These are phyloP conservation scores for Saururus chinensis DNA, from an alignment of 164 flowering plant genomes.

Conservation along the genomic window DNA sequence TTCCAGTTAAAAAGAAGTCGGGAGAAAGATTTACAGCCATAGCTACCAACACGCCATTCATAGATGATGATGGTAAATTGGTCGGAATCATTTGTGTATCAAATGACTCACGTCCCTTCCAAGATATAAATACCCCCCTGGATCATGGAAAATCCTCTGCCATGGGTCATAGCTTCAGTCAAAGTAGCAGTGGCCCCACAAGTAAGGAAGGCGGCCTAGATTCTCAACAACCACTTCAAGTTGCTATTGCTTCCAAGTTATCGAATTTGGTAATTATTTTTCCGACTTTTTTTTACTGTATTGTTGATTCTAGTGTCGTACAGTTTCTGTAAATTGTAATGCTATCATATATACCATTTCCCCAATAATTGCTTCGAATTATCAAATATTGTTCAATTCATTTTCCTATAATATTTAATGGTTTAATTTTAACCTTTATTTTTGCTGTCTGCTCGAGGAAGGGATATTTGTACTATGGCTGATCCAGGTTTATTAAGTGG, in stretches of 20 bases:
- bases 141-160: conserved; percentile 16
- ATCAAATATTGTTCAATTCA: too few relatives aligned
- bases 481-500: too few relatives aligned
- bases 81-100: conserved; percentile 82
- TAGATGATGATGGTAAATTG: conserved; percentile 68
- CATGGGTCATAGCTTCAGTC: conserved; percentile 26
- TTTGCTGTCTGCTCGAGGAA: background rate
- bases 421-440: background rate
- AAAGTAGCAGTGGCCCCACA: conserved; percentile 24
- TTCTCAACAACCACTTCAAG: conserved; percentile 79
- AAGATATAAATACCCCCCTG: conserved; percentile 23
- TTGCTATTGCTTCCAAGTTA: conserved; percentile 76
- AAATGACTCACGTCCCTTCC: conserved; percentile 52
- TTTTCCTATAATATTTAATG: too few relatives aligned
- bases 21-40: conserved; percentile 49
- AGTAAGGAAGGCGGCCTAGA: conserved; percentile 61
- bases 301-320: background rate
- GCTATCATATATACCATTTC: too few relatives aligned
- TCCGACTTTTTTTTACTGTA: background rate
- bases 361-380: too few relatives aligned
- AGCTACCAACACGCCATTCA: conserved; percentile 69
- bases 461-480: background rate
- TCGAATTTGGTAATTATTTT: conserved; percentile 55
- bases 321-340: too few relatives aligned
- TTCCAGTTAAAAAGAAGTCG: conserved; percentile 63